Conservation (phyloP, 305 asterid species). For the Solanum aculeatissimum region DNA sequence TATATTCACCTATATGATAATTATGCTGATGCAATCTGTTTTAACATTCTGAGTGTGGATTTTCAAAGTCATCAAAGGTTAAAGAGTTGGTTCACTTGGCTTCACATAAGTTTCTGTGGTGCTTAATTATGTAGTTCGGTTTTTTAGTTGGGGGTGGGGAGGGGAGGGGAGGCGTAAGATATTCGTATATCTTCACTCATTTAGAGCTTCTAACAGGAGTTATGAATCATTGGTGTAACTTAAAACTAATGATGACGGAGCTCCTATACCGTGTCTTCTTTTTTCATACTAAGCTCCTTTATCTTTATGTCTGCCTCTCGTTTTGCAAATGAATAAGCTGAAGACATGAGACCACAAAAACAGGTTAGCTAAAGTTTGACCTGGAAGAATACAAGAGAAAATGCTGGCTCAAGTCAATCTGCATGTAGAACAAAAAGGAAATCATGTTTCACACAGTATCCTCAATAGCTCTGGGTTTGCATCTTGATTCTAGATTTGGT, state of each 20-base stretch:
- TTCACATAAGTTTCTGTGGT: not conserved
- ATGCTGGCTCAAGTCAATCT: not conserved
- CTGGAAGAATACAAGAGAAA: not conserved
- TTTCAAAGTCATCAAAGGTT: not conserved
- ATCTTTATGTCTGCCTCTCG: not conserved
- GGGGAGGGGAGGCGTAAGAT: not conserved
- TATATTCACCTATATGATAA: not conserved
- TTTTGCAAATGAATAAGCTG: not conserved
- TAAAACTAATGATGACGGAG: not conserved
- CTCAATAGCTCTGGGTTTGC: not conserved
- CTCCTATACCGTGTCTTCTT: not conserved
- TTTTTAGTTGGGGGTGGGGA: not conserved
- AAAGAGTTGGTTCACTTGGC: not conserved
- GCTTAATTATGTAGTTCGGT: not conserved
- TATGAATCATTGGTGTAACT: not conserved
- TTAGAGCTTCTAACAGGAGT: not conserved
- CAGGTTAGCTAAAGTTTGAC: not conserved
- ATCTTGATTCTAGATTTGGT: not conserved
- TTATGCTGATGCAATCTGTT: not conserved
- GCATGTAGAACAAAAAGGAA: not conserved
- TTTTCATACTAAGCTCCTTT: not conserved
- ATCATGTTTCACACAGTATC: not conserved
- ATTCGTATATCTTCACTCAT: not conserved
- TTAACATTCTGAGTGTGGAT: not conserved
- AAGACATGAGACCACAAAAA: not conserved